These are phyloP conservation scores for Rhodotorula toruloides DNA, from an alignment of 768 basidiomycete genomes.

Conservation along the genomic window DNA sequence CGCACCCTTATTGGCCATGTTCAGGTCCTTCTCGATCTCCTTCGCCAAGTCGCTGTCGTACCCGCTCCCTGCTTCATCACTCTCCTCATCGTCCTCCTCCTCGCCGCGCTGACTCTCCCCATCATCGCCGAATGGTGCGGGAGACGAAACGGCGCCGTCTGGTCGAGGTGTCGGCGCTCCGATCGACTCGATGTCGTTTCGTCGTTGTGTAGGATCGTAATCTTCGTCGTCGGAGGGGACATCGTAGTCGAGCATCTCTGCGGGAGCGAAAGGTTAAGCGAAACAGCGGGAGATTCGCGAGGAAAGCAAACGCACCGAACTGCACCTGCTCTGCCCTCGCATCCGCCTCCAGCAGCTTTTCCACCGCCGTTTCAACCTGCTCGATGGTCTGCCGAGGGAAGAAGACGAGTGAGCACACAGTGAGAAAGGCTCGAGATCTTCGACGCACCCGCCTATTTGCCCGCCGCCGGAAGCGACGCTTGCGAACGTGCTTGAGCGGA, in stretches of 20 bases:
- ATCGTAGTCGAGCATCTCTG: slow-evolving; percentile 77
- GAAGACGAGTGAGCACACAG: slow-evolving; percentile 3
- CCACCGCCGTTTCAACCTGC: slow-evolving; percentile 88
- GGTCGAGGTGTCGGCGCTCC: slow-evolving; percentile 69
- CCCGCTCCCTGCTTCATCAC: slow-evolving; percentile 61
- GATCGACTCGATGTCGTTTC: slow-evolving; percentile 53
- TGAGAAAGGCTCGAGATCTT: too few species aligned
- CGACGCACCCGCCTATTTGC: slow-evolving; percentile 68
- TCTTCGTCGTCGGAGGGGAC: slow-evolving; percentile 34
- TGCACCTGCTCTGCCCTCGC: slow-evolving; percentile 66
- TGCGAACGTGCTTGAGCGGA: slow-evolving; percentile 80
- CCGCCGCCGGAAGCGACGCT: slow-evolving; percentile 84
- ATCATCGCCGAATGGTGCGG: slow-evolving; percentile 54
- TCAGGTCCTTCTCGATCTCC: slow-evolving; percentile 79
- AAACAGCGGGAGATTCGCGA: slow-evolving; percentile 1
- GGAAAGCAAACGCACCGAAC: slow-evolving; percentile 59
- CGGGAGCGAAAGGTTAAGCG: background rate
- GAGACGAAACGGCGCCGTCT: slow-evolving; percentile 59
- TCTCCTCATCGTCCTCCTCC: slow-evolving; percentile 57
- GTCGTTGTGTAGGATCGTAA: slow-evolving; percentile 10
- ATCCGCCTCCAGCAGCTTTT: slow-evolving; percentile 75
- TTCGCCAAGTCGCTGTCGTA: slow-evolving; percentile 85
- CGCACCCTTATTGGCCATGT: slow-evolving; percentile 51
- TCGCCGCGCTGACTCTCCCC: slow-evolving; percentile 44
- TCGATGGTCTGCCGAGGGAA: slow-evolving; percentile 67